phyloP scores from a whole-genome alignment of 495 filamentous ascomycete species.

The Niebla homalea region DNA sequence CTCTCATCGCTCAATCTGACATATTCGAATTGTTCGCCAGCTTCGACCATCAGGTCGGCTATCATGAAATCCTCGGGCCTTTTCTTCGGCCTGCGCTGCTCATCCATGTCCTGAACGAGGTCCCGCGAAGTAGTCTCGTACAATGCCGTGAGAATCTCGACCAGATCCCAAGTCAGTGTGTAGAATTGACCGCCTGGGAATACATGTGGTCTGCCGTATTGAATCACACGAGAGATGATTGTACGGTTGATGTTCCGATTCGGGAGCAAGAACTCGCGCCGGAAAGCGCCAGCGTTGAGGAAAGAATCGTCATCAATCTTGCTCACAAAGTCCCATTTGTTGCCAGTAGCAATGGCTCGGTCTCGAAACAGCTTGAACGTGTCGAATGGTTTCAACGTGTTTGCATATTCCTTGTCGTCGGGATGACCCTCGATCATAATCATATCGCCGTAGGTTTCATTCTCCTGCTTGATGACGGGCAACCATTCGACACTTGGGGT shows the following conservation, averaged over 20 bases:
- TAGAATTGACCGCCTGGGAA: slow-evolving; percentile 8
- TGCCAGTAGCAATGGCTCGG: background rate
- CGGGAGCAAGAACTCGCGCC: background rate
- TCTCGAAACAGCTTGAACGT: background rate
- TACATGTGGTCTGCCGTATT: background rate
- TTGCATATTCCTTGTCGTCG: slow-evolving; percentile 1
- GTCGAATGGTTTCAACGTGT: slow-evolving; percentile 1
- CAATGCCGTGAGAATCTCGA: background rate
- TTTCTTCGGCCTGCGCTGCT: background rate
- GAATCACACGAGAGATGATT: background rate
- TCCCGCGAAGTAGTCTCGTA: background rate
- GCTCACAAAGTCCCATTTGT: background rate
- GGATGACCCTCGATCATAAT: background rate
- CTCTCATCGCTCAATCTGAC: background rate
- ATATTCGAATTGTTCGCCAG: background rate
- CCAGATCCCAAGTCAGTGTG: slow-evolving; percentile 7
- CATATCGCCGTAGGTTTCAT: slow-evolving; percentile 8
- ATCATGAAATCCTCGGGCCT: slow-evolving; percentile 3
- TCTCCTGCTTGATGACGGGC: slow-evolving; percentile 6
- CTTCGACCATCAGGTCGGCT: background rate
- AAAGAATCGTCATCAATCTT: slow-evolving; percentile 9
- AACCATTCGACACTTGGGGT: background rate
- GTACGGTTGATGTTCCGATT: background rate
- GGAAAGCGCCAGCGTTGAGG: background rate
- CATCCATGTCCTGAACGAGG: background rate